Base-by-base conservation (phyloP, 1,284 basidiomycete species). In the Puccinia coronata region DNA sequence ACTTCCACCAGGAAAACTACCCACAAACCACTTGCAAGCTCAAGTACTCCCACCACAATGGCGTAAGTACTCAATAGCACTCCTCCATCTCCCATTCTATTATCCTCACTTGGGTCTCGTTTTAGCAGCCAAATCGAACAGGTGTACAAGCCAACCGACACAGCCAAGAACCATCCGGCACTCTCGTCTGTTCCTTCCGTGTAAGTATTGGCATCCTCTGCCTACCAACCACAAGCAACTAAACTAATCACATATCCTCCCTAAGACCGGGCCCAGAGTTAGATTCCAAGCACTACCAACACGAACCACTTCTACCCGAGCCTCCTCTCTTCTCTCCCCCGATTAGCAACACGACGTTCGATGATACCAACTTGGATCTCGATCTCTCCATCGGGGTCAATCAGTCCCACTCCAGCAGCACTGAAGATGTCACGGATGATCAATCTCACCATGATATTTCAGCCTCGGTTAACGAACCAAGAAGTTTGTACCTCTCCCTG, bases 311-410 rank as follows among this genome's bases (percentile, higher is more conserved):
- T 23, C 20, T 63, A 63, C 34, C 61, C 39, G 61, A 63, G 20
- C 61, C 61, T 18, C 61, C 61, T 20, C 61, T 63, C 36, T 63
- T 63, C 61, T 63, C 61, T 20, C 61, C 61, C 18, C 61, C 61
- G 18, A 23, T n/a, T n/a, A 63, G 36, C 61, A 63, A 63, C 61
- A 41, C 61, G 36, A 39, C 61, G 6, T 63, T 63, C 34, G 61
- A 63, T 63, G 61, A 63, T 39, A 63, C 23, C 36, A 63, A 36
- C 61, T 63, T 63, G 20, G 61, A 63, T 63, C 34, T 39, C 36
- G 61, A 63, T 39, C 61, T 63, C 61, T 63, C 61, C 20, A 63
- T 63, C 36, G 61, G 9, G 18, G n/a, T 4, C 61, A 39, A 39
- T 36, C 61, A 63, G 39, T 61, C 59, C 18, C 28, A 61, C 59